A percentile compares a stretch with the other conserved stretches of the same genome.
These are phyloP conservation scores for Aspergillus panamensis DNA, from an alignment of 495 filamentous ascomycete species.

Conservation along the genomic window DNA sequence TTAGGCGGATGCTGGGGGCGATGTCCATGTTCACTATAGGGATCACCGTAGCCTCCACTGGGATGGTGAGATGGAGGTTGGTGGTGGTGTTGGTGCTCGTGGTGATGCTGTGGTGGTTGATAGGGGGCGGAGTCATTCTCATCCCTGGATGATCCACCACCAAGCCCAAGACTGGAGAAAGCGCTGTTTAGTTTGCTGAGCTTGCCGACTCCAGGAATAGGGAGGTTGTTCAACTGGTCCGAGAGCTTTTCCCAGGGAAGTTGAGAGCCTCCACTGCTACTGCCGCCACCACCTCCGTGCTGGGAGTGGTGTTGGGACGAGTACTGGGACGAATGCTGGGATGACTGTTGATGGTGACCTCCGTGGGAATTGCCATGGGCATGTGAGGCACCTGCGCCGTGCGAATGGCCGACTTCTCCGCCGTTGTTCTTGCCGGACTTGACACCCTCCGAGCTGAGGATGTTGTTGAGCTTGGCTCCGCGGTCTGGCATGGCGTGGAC, in stretches of 20 bases:
- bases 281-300: constrained; percentile 15
- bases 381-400: constrained; percentile 15
- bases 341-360: constrained; percentile 14
- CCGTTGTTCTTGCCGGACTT: constrained; percentile 71
- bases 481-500: constrained; percentile 60
- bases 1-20: background rate
- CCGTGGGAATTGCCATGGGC: constrained; percentile 6
- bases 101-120: constrained; percentile 6
- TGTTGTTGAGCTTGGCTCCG: constrained; percentile 58
- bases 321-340: background rate
- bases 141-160: constrained; percentile 38
- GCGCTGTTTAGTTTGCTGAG: constrained; percentile 39
- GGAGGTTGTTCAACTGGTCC: constrained; percentile 24
- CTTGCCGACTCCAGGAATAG: constrained; percentile 43
- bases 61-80: constrained; percentile 10
- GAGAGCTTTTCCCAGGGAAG: constrained; percentile 40
- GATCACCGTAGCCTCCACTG: background rate
- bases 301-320: constrained; percentile 17
- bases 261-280: constrained; percentile 19
- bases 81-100: too few relatives aligned
- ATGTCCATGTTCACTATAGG: background rate
- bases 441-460: constrained; percentile 79
- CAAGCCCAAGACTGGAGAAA: constrained; percentile 41
- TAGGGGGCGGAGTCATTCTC: constrained; percentile 17
- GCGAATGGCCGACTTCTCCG: constrained; percentile 33